A percentile compares a stretch with the other conserved stretches of the same genome.
phyloP scores from a whole-genome alignment of 495 filamentous ascomycete species.

The Trichoderma gamsii region DNA sequence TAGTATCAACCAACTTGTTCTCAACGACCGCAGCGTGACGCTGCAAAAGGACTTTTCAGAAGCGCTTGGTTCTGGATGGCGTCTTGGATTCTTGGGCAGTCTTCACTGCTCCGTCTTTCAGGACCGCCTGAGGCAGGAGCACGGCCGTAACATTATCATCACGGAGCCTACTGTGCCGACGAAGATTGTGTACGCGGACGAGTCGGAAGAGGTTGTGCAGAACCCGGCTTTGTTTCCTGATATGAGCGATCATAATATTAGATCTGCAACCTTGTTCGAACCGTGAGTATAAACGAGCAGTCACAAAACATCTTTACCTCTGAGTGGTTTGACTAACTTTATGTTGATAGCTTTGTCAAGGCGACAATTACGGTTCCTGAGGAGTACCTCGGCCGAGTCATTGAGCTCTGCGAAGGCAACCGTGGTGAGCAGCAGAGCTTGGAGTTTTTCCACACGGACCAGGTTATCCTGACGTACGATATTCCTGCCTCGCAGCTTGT shows the following conservation, averaged over 20 bases:
- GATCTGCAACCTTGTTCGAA: conserved; percentile 61
- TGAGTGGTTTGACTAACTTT: too few relatives aligned
- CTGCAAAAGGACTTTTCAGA: conserved; percentile 90
- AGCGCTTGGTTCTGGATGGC: conserved; percentile 88
- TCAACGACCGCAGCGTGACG: conserved; percentile 93
- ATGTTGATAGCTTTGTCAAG: conserved; percentile 51
- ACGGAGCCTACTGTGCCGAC: conserved; percentile 93
- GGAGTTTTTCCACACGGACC: conserved; percentile 86
- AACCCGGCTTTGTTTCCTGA: conserved; percentile 87
- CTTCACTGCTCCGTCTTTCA: conserved; percentile 97
- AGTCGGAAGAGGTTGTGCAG: conserved; percentile 64
- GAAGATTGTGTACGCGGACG: conserved; percentile 71
- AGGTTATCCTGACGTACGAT: conserved; percentile 92
- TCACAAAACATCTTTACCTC: too few relatives aligned
- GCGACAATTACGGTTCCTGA: conserved; percentile 88
- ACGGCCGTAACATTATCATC: conserved; percentile 92
- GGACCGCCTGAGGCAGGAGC: conserved; percentile 90
- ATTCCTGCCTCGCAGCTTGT: conserved; percentile 83
- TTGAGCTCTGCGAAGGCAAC: conserved; percentile 88
- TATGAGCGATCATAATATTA: conserved; percentile 48
- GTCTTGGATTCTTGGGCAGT: conserved; percentile 90
- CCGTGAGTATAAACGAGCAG: conserved; percentile 39
- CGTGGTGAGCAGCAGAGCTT: conserved; percentile 80
- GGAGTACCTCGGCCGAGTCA: conserved; percentile 87
- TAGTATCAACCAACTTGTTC: conserved; percentile 84